phyloP scores from a whole-genome alignment of 176 grass and related monocot genomes.

The Eragrostis curvula region DNA sequence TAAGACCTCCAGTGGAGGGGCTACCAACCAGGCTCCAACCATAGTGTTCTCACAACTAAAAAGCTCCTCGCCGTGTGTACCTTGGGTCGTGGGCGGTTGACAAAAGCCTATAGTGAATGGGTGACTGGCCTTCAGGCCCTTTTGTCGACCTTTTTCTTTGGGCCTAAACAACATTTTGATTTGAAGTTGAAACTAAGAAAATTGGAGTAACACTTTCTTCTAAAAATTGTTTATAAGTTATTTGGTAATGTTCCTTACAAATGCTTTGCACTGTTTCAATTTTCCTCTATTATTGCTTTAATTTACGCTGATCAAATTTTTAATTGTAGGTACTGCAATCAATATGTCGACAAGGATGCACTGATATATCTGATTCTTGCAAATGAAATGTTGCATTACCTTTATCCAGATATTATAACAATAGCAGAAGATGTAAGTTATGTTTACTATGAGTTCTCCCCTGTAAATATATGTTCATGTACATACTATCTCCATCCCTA shows the following conservation, averaged over 20 bases:
- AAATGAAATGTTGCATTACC: slow-evolving; percentile 96
- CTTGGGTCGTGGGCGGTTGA: neutral
- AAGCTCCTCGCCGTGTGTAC: neutral
- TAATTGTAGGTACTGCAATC: slow-evolving; percentile 80
- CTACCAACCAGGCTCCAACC: neutral
- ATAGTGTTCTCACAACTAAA: neutral
- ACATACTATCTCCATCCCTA: no score
- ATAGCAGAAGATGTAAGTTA: slow-evolving; percentile 93
- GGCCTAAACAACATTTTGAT: neutral
- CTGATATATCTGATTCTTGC: slow-evolving; percentile 89
- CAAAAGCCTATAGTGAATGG: neutral
- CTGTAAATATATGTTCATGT: slow-evolving; percentile 17
- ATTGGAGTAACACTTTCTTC: neutral
- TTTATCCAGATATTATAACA: slow-evolving; percentile 96
- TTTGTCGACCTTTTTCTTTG: no score
- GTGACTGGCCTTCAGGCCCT: no score
- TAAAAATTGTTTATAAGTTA: neutral
- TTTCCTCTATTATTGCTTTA: slow-evolving; percentile 6
- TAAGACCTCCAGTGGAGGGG: neutral
- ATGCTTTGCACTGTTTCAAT: neutral
- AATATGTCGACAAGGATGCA: slow-evolving; percentile 90
- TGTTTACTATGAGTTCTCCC: neutral
- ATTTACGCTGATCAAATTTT: slow-evolving; percentile 36
- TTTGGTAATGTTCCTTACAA: slow-evolving; percentile 3
- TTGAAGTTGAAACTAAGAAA: neutral